A percentile compares a stretch with the other conserved stretches of the same genome.
Evolutionary conservation across 257 asterid species (phyloP).

Genomic region (Agastache rugosa): DNA sequence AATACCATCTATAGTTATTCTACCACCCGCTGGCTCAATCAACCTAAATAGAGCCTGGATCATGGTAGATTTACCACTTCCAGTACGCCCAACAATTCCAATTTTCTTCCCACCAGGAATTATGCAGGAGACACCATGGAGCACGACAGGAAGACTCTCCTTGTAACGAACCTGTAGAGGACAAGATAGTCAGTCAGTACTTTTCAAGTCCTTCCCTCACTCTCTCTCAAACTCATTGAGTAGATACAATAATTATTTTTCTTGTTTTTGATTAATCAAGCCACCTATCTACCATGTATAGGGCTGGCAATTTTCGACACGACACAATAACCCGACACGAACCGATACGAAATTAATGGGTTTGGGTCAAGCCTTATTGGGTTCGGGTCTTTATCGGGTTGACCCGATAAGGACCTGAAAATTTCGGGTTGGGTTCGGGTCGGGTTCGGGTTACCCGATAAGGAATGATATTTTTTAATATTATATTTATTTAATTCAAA

Average conservation of each 20-base stretch:
- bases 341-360: too few relatives aligned
- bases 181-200: background rate
- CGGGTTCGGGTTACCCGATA: too few relatives aligned
- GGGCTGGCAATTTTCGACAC: too few relatives aligned
- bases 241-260: background rate
- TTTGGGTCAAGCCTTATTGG: too few relatives aligned
- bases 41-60: conserved; percentile 94
- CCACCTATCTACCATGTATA: background rate
- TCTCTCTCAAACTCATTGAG: background rate
- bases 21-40: conserved; percentile 92
- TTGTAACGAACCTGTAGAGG: conserved; percentile 59
- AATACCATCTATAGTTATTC: conserved; percentile 80
- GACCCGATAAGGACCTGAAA: too few relatives aligned
- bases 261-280: background rate
- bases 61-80: conserved; percentile 97
- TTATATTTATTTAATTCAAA: too few relatives aligned
- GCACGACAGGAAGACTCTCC: conserved; percentile 96
- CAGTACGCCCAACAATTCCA: conserved; percentile 99
- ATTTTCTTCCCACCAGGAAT: conserved; percentile 94
- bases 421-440: too few relatives aligned
- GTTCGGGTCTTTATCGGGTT: too few relatives aligned
- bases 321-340: too few relatives aligned
- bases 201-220: background rate
- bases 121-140: conserved; percentile 83
- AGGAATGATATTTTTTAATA: too few relatives aligned